These are phyloP conservation scores for Clarireedia sp. DNA, from an alignment of 2,329 filamentous ascomycete species.

Conservation along the genomic window DNA sequence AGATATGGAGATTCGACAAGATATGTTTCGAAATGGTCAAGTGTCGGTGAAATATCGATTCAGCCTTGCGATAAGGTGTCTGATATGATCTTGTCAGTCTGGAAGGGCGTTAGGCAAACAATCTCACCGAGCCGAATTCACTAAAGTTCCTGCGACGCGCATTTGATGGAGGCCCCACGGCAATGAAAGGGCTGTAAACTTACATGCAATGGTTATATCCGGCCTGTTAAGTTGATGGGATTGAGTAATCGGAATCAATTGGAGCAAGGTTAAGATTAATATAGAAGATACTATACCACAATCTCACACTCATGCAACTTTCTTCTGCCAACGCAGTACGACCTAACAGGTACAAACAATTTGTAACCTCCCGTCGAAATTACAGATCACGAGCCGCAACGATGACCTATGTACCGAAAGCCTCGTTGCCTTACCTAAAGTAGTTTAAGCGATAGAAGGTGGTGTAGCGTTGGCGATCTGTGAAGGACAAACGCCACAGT, in stretches of 20 bases:
- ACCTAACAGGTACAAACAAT: not conserved
- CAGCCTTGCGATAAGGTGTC: not conserved
- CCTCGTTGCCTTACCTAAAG: not conserved
- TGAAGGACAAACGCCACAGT: too few species aligned
- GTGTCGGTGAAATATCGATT: slow-evolving; percentile 6
- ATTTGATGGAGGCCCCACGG: not conserved
- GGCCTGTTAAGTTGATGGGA: not conserved
- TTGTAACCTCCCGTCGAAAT: not conserved
- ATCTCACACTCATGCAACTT: not conserved
- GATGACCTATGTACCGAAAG: not conserved
- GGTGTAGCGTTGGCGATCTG: not conserved
- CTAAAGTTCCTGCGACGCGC: not conserved
- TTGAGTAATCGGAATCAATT: not conserved
- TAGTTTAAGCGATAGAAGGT: not conserved
- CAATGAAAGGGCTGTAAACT: not conserved
- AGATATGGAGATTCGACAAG: not conserved
- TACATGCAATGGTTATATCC: not conserved
- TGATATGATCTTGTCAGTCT: not conserved
- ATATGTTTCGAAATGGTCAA: not conserved
- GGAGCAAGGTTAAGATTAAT: not conserved
- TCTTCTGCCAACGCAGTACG: not conserved
- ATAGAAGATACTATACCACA: not conserved
- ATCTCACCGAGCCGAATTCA: not conserved
- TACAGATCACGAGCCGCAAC: not conserved
- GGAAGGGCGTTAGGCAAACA: not conserved